Base-by-base conservation (phyloP, 148 eudicot species). In the Camellia sinensis region DNA sequence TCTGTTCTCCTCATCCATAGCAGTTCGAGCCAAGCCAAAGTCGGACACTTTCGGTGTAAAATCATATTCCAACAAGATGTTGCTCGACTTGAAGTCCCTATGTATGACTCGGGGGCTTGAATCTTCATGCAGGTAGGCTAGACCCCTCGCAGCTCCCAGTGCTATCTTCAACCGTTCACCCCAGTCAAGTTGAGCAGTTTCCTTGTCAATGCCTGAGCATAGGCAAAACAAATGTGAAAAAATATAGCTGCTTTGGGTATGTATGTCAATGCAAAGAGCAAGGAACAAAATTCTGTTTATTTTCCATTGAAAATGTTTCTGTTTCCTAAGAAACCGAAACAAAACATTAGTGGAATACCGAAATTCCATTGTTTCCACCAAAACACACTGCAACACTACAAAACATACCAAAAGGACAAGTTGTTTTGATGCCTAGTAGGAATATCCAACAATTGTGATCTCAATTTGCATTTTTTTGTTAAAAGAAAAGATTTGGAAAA, bases 21-120 rank as follows among this genome's bases (percentile, higher is more conserved):
- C 98, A 75, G 87, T 80, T 70, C 99, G 87, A 41, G 99, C 99
- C 84, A 96, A 87, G 78, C 99, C 99, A 87, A 96, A 96, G 83
- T 96, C 99, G 5, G 99, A 96, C n/a, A 96, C 99, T 84, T 93
- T 96, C 60, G 99, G 97, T 5, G 93, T 96, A 82, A 89, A 96
- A 86, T 96, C 99, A 67, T 89, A 81, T 88, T 92, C 99, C 80
- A 96, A 80, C 84, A 96, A 86, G 76, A 96, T 93, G 84, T 96
- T 96, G 89, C 99, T 91, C 64, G 98, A 86, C 83, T 96, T 96
- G 85, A 96, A 96, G 80, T 96, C 99, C 81, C 99, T 83, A 79
- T 96, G 99, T 80, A 96, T 96, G 84, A 96, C 95, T 66, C 93
- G 89, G 7, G 99, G 99, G 83, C 92, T 96, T 45, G 99, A 96